phyloP scores from a whole-genome alignment of 2,329 filamentous ascomycete genomes.

The Sarocladium strictum region DNA sequence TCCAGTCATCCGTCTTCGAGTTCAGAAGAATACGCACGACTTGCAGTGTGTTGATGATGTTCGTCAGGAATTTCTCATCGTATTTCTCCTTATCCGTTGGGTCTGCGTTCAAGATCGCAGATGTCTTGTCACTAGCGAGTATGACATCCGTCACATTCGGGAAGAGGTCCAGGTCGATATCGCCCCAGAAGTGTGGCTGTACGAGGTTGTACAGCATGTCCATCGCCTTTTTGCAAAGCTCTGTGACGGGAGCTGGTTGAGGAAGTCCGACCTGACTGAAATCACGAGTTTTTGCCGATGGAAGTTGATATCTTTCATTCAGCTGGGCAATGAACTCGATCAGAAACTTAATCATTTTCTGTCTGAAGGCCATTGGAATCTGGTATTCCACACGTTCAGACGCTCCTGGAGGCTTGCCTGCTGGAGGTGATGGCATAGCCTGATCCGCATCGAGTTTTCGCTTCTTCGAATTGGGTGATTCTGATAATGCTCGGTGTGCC shows the following conservation, averaged over 20 bases:
- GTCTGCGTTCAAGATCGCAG: conserved; percentile 51
- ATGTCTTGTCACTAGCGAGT: conserved; percentile 72
- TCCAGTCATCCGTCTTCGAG: conserved; percentile 85
- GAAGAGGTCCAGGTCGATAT: conserved; percentile 86
- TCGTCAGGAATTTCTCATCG: conserved; percentile 79
- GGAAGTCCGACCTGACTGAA: conserved; percentile 16
- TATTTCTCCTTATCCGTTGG: conserved; percentile 61
- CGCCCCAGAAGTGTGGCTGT: conserved; percentile 83
- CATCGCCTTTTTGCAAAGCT: conserved; percentile 82
- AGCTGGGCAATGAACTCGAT: conserved; percentile 91
- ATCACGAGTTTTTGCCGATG: conserved; percentile 62
- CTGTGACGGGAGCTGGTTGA: conserved; percentile 31
- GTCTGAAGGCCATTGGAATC: conserved; percentile 60
- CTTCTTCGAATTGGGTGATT: conserved; percentile 71
- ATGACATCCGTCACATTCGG: conserved; percentile 85
- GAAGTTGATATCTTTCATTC: conserved; percentile 76
- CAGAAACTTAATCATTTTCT: conserved; percentile 87
- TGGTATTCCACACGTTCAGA: conserved; percentile 58
- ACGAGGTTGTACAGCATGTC: conserved; percentile 77
- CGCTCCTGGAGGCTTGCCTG: not conserved
- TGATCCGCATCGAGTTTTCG: conserved; percentile 61
- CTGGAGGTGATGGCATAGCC: conserved; percentile 3
- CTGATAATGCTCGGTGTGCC: conserved; percentile 38
- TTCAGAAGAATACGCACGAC: conserved; percentile 86
- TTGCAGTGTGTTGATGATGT: conserved; percentile 90